Conservation (phyloP, 345 rosid genomes). For the Sonneratia alba region DNA sequence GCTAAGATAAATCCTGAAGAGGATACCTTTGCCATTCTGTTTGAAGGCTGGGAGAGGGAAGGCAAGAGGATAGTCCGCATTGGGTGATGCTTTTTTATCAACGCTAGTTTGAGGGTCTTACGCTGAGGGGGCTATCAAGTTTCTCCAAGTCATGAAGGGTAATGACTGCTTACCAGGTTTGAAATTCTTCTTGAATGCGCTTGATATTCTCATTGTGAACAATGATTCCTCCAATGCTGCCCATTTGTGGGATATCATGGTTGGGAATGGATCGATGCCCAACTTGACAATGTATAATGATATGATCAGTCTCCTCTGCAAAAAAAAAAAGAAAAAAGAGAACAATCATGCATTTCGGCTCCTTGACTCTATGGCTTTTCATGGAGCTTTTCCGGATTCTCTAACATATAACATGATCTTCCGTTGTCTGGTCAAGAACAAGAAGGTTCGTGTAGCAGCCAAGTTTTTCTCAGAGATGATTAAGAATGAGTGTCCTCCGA, state of each 20-base stretch:
- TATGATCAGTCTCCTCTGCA: constrained; percentile 36
- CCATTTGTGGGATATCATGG: constrained; percentile 37
- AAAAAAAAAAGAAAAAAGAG: constrained; percentile 23
- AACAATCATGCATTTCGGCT: constrained; percentile 28
- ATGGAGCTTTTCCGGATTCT: constrained; percentile 47
- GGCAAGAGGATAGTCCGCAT: constrained; percentile 36
- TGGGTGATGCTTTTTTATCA: constrained; percentile 38
- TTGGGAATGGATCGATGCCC: constrained; percentile 29
- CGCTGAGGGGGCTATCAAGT: constrained; percentile 31
- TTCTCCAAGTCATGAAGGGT: constrained; percentile 35
- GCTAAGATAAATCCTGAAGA: constrained; percentile 29
- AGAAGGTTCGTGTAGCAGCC: constrained; percentile 27
- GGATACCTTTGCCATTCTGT: constrained; percentile 41
- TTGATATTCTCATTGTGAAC: constrained; percentile 33
- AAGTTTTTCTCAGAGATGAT: constrained; percentile 45
- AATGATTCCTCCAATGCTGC: constrained; percentile 21
- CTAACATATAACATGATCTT: constrained; percentile 42
- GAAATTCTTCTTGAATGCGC: constrained; percentile 34
- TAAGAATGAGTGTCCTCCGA: constrained; percentile 45
- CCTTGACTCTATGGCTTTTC: constrained; percentile 42
- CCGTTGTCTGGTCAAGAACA: constrained; percentile 34
- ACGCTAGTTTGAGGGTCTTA: constrained; percentile 25
- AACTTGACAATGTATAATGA: constrained; percentile 41
- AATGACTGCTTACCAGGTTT: constrained; percentile 44
- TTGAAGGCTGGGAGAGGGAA: constrained; percentile 61